Evolutionary conservation across 768 basidiomycete genomes (phyloP), one percentile per base, ranked within the genome.

Genomic region (Hypsizygus marmoreus): DNA sequence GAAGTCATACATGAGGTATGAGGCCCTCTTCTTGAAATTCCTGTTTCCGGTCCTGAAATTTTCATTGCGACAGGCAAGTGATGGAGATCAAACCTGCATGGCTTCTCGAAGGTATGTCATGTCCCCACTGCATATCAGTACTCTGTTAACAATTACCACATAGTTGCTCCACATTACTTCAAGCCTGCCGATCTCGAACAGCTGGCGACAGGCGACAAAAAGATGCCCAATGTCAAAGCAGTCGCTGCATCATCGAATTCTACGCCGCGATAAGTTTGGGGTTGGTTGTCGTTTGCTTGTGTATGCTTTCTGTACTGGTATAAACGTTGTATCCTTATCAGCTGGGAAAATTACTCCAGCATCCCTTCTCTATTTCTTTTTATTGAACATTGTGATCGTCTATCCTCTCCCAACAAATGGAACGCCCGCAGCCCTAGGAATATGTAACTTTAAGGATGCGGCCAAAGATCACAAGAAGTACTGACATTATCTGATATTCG

Each of bases 11-110:
- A 88, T 97, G 81, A 77, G 91, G 77, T 82, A 39, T 10, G n/a
- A n/a, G n/a, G n/a, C n/a, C n/a, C n/a, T n/a, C n/a, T n/a, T n/a
- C n/a, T n/a, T n/a, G n/a, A n/a, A n/a, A n/a, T n/a, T n/a, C n/a
- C n/a, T n/a, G n/a, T n/a, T n/a, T n/a, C n/a, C n/a, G n/a, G 76
- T 67, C 12, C 41, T 22, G 50, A 14, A 30, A 44, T 30, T 51
- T 19, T 23, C 41, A 9, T 12, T 16, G 23, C 23, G 1, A 10
- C 53, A 86, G 91, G 51, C 95, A 97, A 75, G 79, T 94, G 29
- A 97, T 98, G 94, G 97, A 98, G 58, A 97, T 98, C 62, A 97
- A 98, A 63, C 91, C 95, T 4, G 63, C 82, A 19, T 98, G 97
- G 97, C 65, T 97, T 24, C 65, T 97, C 32, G 95, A 97, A 77